phyloP scores from a whole-genome alignment of 164 flowering plant genomes.

The Vitis labrusca region DNA sequence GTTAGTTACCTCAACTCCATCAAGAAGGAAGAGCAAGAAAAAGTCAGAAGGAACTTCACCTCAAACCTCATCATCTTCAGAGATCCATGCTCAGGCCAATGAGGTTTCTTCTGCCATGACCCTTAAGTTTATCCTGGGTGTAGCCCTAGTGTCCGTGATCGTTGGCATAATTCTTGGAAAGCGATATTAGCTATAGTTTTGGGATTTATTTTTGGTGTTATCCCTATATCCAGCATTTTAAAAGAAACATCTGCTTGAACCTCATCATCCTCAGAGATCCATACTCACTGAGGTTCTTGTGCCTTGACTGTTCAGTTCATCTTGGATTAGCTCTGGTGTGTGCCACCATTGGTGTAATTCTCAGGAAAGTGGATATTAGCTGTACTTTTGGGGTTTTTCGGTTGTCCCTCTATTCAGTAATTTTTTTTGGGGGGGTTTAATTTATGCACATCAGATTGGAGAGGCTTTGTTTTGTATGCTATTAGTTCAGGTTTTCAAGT shows the following conservation, averaged over 20 bases:
- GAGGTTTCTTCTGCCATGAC: constrained; percentile 41
- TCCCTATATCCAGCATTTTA: no score
- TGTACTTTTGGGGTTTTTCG: background rate
- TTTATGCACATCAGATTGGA: constrained; percentile 12
- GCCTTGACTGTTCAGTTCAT: constrained; percentile 41
- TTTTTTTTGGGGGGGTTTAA: background rate
- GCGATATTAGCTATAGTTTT: constrained; percentile 41
- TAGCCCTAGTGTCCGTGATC: constrained; percentile 76
- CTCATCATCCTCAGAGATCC: constrained; percentile 20
- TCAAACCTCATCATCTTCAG: constrained; percentile 40
- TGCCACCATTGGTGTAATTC: constrained; percentile 54
- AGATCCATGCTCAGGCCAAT: constrained; percentile 19
- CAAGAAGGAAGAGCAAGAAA: constrained; percentile 78
- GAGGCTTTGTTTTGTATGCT: constrained; percentile 12
- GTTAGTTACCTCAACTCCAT: constrained; percentile 45
- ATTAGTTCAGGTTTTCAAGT: constrained; percentile 13
- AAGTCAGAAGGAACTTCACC: constrained; percentile 50
- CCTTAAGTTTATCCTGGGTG: constrained; percentile 64
- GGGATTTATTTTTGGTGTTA: constrained; percentile 2
- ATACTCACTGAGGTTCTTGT: constrained; percentile 25
- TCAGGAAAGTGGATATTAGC: constrained; percentile 34
- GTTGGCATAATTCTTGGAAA: constrained; percentile 89
- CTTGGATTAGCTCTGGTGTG: constrained; percentile 58
- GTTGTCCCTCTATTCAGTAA: background rate
- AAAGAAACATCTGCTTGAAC: constrained; percentile 39